Percentiles rank a stretch among this genome's conserved stretches.
Evolutionary conservation across 805 yeast genomes (phyloP).

Genomic region (Candida insectorum): DNA sequence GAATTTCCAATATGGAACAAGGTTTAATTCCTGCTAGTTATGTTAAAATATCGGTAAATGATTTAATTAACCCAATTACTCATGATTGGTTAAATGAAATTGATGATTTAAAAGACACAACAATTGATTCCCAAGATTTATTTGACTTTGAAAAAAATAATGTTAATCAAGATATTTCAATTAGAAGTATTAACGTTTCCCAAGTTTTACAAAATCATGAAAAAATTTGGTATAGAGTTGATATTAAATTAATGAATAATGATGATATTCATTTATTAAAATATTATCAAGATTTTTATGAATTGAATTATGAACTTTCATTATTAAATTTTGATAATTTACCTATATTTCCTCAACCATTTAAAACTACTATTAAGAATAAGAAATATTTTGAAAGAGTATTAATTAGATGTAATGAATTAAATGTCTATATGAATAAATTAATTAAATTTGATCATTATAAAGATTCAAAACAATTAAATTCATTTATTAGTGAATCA

Average conservation of each 20-base stretch:
- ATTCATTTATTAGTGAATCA: conserved; percentile 25
- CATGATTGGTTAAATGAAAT: conserved; percentile 27
- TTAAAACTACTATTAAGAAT: conserved; percentile 11
- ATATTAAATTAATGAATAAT: conserved; percentile 17
- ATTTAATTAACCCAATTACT: conserved; percentile 28
- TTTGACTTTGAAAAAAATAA: conserved; percentile 12
- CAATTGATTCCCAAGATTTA: conserved; percentile 6
- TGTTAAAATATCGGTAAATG: conserved; percentile 38
- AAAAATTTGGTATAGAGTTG: conserved; percentile 35
- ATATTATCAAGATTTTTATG: conserved; percentile 35
- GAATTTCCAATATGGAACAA: conserved; percentile 17
- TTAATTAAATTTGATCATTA: conserved; percentile 19
- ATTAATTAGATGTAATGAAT: conserved; percentile 19
- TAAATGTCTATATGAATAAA: conserved; percentile 22
- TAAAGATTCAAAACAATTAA: conserved; percentile 22
- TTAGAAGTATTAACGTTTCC: conserved; percentile 16
- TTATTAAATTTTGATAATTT: conserved; percentile 12
- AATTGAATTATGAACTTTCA: conserved; percentile 22
- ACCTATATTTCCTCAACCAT: conserved; percentile 32
- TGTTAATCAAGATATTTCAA: conserved; percentile 6
- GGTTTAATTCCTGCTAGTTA: conserved; percentile 41
- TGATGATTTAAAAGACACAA: conserved; percentile 1
- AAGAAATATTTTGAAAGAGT: conserved; percentile 15
- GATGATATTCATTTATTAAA: conserved; percentile 23
- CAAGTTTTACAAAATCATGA: conserved; percentile 24